phyloP scores from a whole-genome alignment of 495 filamentous ascomycete species.

The Apiosordaria backusii region DNA sequence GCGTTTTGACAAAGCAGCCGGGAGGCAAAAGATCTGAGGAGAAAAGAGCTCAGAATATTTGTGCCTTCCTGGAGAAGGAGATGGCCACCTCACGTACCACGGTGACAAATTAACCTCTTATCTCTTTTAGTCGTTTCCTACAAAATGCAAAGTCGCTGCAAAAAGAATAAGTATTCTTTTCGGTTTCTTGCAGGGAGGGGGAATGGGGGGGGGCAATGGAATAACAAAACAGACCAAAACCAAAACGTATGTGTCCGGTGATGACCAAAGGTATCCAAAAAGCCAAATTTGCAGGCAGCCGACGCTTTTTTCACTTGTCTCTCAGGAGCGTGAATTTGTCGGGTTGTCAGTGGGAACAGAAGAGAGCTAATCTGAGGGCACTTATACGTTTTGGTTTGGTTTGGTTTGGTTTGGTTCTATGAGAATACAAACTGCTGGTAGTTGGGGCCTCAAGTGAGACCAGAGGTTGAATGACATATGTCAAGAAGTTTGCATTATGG shows the following conservation, averaged over 20 bases:
- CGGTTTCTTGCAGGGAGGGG: too few relatives aligned
- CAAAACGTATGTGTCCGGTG: constrained; percentile 32
- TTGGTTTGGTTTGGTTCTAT: constrained; percentile 5
- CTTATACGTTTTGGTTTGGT: not conserved
- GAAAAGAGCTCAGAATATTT: too few relatives aligned
- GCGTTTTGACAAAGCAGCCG: too few relatives aligned
- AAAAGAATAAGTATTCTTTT: too few relatives aligned
- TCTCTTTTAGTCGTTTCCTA: not conserved
- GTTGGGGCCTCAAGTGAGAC: not conserved
- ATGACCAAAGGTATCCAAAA: constrained; percentile 57
- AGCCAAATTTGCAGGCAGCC: constrained; percentile 62
- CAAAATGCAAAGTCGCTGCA: too few relatives aligned
- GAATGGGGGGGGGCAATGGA: too few relatives aligned
- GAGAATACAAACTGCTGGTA: not conserved
- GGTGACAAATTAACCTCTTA: too few relatives aligned
- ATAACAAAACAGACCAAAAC: not conserved
- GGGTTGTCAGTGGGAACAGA: constrained; percentile 55
- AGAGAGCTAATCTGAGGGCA: constrained; percentile 63
- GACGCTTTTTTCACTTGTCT: constrained; percentile 24
- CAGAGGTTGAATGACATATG: too few relatives aligned
- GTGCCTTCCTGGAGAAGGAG: too few relatives aligned
- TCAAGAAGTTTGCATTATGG: too few relatives aligned
- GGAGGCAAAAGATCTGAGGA: too few relatives aligned
- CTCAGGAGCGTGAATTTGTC: constrained; percentile 20
- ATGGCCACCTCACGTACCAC: too few relatives aligned